These are phyloP conservation scores for Symbiodinium pilosum DNA, from an alignment of 73 alveolate species.

Conservation along the genomic window DNA sequence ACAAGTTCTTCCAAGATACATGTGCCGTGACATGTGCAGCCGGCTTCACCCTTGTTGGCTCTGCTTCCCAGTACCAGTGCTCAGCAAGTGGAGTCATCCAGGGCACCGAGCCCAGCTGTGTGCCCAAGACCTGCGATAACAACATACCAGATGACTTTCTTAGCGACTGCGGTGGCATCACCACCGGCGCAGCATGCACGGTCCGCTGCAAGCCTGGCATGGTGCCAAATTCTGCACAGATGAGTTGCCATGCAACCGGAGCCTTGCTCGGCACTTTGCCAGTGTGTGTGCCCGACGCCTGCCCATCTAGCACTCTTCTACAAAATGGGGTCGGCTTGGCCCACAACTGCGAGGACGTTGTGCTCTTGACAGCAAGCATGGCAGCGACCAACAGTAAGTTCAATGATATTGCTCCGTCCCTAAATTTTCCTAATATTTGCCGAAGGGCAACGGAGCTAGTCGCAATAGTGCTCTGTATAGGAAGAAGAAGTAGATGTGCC, in stretches of 20 bases:
- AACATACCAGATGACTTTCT: not conserved
- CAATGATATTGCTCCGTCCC: no score
- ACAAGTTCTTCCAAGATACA: constrained; percentile 18
- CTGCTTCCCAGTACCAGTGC: constrained; percentile 30
- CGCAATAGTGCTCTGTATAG: no score
- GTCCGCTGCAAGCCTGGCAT: constrained; percentile 16
- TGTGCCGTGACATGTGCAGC: constrained; percentile 23
- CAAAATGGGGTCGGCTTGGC: not conserved
- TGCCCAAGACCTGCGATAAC: not conserved
- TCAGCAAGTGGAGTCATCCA: not conserved
- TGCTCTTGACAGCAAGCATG: no score
- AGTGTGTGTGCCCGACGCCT: not conserved
- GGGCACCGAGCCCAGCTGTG: constrained; percentile 20
- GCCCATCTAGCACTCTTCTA: not conserved
- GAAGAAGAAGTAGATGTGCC: no score
- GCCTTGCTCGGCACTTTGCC: constrained; percentile 9
- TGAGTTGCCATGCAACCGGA: constrained; percentile 32
- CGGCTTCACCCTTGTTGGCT: constrained; percentile 5
- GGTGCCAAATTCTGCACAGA: constrained; percentile 26
- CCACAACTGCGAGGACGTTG: constrained; percentile 17
- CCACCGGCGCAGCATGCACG: constrained; percentile 20
- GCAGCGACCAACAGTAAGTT: no score
- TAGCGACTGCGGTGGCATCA: not conserved
- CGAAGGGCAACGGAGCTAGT: no score
- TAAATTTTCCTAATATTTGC: no score